Percentiles rank a stretch among this genome's conserved stretches.
These are phyloP conservation scores for Peronospora farinosa DNA, from an alignment of 352 stramenopile genomes.

Conservation along the genomic window DNA sequence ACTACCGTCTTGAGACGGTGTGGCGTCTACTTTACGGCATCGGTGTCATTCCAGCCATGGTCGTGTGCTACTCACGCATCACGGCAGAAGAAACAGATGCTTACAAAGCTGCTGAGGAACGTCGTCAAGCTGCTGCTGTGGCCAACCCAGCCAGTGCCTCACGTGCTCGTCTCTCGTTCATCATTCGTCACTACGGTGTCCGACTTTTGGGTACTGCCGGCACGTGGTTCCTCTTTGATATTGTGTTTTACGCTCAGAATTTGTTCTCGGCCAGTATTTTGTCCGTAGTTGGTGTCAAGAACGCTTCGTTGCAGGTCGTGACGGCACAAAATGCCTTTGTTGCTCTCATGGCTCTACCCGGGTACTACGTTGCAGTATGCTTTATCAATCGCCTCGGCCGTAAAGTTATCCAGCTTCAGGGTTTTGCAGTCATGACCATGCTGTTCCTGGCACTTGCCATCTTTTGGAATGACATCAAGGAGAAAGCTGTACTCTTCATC, in stretches of 20 bases:
- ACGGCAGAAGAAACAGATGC: slow-evolving; percentile 49
- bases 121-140: slow-evolving; percentile 8
- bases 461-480: slow-evolving; percentile 53
- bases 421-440: slow-evolving; percentile 62
- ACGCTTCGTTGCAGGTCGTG: slow-evolving; percentile 45
- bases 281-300: slow-evolving; percentile 43
- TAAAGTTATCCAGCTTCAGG: slow-evolving; percentile 67
- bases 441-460: slow-evolving; percentile 57
- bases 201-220: slow-evolving; percentile 59
- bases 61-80: slow-evolving; percentile 67
- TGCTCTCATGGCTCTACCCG: slow-evolving; percentile 65
- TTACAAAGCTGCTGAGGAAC: slow-evolving; percentile 34
- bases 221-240: slow-evolving; percentile 85
- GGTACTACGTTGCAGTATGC: slow-evolving; percentile 74
- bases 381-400: slow-evolving; percentile 67
- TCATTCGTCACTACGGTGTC: slow-evolving; percentile 43
- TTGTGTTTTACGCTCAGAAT: slow-evolving; percentile 77
- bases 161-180: slow-evolving; percentile 30
- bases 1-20: slow-evolving; percentile 46
- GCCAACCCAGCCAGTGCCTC: slow-evolving; percentile 2
- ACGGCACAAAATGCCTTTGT: slow-evolving; percentile 58
- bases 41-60: slow-evolving; percentile 44
- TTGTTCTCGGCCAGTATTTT: slow-evolving; percentile 72
- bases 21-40: slow-evolving; percentile 64
- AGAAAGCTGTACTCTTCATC: slow-evolving; percentile 54